Evolutionary conservation across 768 basidiomycete species (phyloP).

Genomic region (Kockovaella imperatae): DNA sequence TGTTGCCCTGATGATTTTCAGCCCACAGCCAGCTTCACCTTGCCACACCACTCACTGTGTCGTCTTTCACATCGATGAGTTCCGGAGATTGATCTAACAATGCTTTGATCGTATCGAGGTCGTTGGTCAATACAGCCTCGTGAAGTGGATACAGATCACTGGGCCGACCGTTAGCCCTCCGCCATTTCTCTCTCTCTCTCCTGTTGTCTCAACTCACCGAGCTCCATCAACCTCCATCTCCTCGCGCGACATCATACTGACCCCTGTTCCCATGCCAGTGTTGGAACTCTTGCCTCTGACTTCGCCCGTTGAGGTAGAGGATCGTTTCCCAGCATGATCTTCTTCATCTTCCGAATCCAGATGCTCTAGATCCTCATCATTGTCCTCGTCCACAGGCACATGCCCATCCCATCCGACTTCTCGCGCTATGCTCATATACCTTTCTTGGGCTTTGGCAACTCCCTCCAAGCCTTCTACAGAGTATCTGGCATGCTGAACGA

Average conservation of each 20-base stretch:
- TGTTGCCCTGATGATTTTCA: constrained; percentile 61
- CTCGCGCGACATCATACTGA: constrained; percentile 24
- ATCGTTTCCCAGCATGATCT: neutral
- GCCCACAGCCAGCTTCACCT: neutral
- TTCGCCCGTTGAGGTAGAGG: neutral
- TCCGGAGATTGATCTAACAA: neutral
- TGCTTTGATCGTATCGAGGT: neutral
- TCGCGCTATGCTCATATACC: constrained; percentile 34
- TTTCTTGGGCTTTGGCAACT: constrained; percentile 12
- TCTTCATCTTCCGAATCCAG: constrained; percentile 11
- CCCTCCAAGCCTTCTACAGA: neutral
- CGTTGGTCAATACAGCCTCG: neutral
- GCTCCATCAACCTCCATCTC: constrained; percentile 5
- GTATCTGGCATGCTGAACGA: constrained; percentile 11
- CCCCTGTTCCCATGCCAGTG: constrained; percentile 24
- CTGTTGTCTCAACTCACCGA: constrained; percentile 1
- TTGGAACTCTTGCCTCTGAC: constrained; percentile 2
- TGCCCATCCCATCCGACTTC: constrained; percentile 29
- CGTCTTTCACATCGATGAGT: neutral
- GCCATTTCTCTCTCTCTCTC: too few relatives aligned
- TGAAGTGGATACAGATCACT: neutral
- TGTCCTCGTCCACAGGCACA: constrained; percentile 6
- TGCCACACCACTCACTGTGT: neutral
- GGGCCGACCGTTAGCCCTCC: neutral
- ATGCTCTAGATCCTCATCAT: constrained; percentile 16